These are phyloP conservation scores for Magnolia kwangsiensis DNA, from an alignment of 164 flowering plant species.

Conservation along the genomic window DNA sequence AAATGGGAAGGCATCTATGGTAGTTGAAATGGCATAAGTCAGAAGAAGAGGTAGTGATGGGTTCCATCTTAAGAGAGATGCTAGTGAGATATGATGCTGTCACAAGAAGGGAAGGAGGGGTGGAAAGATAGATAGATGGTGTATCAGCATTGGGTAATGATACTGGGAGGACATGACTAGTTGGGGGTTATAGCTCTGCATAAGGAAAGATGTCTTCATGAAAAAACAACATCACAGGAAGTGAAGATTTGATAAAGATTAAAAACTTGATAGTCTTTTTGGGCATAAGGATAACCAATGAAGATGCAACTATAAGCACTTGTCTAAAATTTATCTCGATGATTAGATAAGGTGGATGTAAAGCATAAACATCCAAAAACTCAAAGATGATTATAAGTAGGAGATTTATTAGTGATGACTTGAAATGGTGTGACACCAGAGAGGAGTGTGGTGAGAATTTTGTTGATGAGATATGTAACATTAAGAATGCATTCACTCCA, in stretches of 20 bases:
- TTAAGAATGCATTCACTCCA: slow-evolving; percentile 4
- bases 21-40: too few relatives aligned
- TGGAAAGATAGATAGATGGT: too few relatives aligned
- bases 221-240: neutral
- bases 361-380: neutral
- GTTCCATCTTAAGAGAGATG: too few relatives aligned
- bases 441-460: neutral
- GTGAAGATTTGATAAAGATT: neutral
- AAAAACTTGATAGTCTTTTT: neutral
- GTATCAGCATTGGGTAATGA: too few relatives aligned
- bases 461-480: neutral
- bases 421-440: neutral
- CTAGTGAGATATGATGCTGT: too few relatives aligned
- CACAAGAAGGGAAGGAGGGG: too few relatives aligned
- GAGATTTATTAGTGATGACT: neutral
- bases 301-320: neutral
- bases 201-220: neutral
- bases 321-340: neutral
- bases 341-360: neutral
- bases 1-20: too few relatives aligned
- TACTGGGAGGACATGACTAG: too few relatives aligned
- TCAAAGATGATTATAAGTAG: neutral
- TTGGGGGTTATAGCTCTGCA: neutral
- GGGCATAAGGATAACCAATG: neutral
- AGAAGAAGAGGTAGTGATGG: too few relatives aligned